These are phyloP conservation scores for Russula earlei DNA, from an alignment of 768 basidiomycete genomes.

Conservation along the genomic window DNA sequence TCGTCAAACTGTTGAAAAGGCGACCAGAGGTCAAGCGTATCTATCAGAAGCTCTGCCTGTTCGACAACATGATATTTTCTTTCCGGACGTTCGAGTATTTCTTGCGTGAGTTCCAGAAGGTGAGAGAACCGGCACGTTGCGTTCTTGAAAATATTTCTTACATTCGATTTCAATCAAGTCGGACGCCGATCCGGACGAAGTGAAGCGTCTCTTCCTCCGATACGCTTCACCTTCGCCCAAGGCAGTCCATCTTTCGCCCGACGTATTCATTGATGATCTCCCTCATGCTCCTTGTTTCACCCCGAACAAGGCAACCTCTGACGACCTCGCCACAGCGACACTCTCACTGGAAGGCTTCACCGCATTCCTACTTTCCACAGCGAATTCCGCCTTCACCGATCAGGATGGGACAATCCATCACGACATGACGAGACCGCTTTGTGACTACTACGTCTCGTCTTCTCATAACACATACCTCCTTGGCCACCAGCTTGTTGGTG, in stretches of 20 bases:
- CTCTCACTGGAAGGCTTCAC: slow-evolving; percentile 58
- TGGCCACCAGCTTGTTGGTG: slow-evolving; percentile 78
- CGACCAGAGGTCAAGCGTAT: slow-evolving; percentile 73
- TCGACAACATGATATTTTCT: slow-evolving; percentile 29
- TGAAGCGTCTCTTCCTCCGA: slow-evolving; percentile 32
- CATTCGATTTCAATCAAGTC: slow-evolving; percentile 23
- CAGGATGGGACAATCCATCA: slow-evolving; percentile 50
- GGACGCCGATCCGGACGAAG: slow-evolving; percentile 23
- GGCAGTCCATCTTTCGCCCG: slow-evolving; percentile 24
- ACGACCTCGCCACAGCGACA: slow-evolving; percentile 5
- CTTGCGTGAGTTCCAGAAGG: slow-evolving; percentile 45
- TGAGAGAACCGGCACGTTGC: slow-evolving; percentile 28
- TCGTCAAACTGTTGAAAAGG: slow-evolving; percentile 76
- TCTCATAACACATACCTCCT: slow-evolving; percentile 92
- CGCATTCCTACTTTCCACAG: slow-evolving; percentile 68
- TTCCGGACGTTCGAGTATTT: slow-evolving; percentile 39
- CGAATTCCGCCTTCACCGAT: slow-evolving; percentile 56
- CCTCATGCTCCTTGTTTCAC: not conserved
- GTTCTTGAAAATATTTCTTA: slow-evolving; percentile 24
- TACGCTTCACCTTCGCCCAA: slow-evolving; percentile 24
- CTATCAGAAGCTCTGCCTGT: slow-evolving; percentile 35
- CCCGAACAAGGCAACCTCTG: slow-evolving; percentile 2
- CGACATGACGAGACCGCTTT: slow-evolving; percentile 83
- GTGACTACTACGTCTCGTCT: slow-evolving; percentile 82
- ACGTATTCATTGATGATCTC: slow-evolving; percentile 20